Conservation (phyloP, 2,329 filamentous ascomycete species). For the Zymoseptoria tritici region DNA sequence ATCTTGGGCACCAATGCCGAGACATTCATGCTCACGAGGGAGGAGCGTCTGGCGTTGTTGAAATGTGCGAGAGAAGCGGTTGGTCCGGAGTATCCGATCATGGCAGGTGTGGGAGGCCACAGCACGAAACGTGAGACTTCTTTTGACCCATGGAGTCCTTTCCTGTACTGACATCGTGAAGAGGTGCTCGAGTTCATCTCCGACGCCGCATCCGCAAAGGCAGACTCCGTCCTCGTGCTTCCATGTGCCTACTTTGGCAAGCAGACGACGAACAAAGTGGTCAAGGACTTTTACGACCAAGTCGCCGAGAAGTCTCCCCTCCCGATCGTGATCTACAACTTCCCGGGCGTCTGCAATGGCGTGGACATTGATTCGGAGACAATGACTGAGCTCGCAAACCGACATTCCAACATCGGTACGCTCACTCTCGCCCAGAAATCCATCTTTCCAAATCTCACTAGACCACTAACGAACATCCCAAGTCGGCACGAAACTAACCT, state of each 20-base stretch:
- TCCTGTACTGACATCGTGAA: neutral
- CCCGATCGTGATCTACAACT: slow-evolving; percentile 60
- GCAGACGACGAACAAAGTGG: slow-evolving; percentile 35
- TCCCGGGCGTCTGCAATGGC: slow-evolving; percentile 59
- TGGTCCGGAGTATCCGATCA: slow-evolving; percentile 36
- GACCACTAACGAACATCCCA: neutral
- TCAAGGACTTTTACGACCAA: slow-evolving; percentile 37
- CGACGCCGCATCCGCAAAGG: slow-evolving; percentile 36
- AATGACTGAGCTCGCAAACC: slow-evolving; percentile 48
- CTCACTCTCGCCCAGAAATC: neutral
- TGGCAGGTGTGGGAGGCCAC: slow-evolving; percentile 39
- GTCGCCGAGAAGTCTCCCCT: slow-evolving; percentile 53
- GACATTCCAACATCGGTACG: slow-evolving; percentile 48
- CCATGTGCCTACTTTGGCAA: slow-evolving; percentile 40
- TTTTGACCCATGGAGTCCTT: too few relatives aligned
- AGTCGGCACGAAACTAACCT: slow-evolving; percentile 64
- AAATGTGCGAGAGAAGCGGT: slow-evolving; percentile 36
- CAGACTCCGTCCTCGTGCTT: slow-evolving; percentile 38
- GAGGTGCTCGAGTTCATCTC: slow-evolving; percentile 35
- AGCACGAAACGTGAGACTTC: slow-evolving; percentile 31
- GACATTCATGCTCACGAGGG: slow-evolving; percentile 39
- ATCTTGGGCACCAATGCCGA: slow-evolving; percentile 43
- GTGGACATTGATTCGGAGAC: slow-evolving; percentile 62
- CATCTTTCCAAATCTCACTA: neutral
- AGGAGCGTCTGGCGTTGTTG: slow-evolving; percentile 36